Conservation (phyloP, 176 grass and related monocot species). For the Eragrostis nindensis region DNA sequence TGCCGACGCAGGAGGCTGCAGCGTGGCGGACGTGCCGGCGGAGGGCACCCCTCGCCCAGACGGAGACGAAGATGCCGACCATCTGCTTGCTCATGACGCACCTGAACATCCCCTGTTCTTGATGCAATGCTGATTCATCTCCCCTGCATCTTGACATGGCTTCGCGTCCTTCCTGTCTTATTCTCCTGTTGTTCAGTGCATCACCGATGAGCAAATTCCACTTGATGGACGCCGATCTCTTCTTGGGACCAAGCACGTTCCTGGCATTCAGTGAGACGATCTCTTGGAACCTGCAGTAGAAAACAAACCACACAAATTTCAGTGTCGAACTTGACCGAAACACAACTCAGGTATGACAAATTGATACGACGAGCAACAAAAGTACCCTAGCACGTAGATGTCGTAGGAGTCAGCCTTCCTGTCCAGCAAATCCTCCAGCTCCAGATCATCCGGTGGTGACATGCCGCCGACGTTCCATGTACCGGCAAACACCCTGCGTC, state of each 20-base stretch:
- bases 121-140: neutral
- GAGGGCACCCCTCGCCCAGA: constrained; percentile 67
- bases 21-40: constrained; percentile 47
- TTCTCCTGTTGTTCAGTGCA: constrained; percentile 57
- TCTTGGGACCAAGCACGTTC: constrained; percentile 76
- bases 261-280: constrained; percentile 70
- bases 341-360: no score
- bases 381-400: constrained; percentile 92
- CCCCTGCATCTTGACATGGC: neutral
- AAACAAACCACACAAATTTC: neutral
- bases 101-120: constrained; percentile 32
- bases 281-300: constrained; percentile 72
- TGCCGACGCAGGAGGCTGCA: constrained; percentile 53
- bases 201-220: constrained; percentile 70
- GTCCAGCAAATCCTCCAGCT: constrained; percentile 86
- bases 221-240: constrained; percentile 53
- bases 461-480: constrained; percentile 89
- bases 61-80: constrained; percentile 71
- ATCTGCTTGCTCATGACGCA: constrained; percentile 83
- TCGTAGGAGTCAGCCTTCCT: constrained; percentile 53
- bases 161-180: neutral
- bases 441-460: constrained; percentile 52
- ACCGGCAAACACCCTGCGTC: constrained; percentile 62
- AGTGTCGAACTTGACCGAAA: no score
- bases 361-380: neutral